Percentiles rank a stretch among this genome's conserved stretches.
phyloP scores from a whole-genome alignment of 2,329 filamentous ascomycete species.

The Sclerotinia glacialis region DNA sequence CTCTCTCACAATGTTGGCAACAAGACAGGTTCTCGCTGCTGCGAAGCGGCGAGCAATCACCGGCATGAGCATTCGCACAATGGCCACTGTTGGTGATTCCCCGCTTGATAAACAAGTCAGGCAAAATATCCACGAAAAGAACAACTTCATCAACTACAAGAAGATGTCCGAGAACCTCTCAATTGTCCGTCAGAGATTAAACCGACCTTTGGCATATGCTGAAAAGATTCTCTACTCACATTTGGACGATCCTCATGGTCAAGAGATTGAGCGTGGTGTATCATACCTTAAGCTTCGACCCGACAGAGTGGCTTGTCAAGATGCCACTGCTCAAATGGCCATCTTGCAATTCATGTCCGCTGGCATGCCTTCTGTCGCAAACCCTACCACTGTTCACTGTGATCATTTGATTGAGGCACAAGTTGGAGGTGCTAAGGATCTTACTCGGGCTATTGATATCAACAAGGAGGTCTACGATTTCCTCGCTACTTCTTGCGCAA shows the following conservation, averaged over 20 bases:
- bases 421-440: conserved; percentile 88
- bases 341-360: conserved; percentile 99
- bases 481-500: conserved; percentile 86
- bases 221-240: conserved; percentile 99
- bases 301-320: conserved; percentile 97
- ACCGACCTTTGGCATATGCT: conserved; percentile 88
- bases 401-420: conserved; percentile 99
- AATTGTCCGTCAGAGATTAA: conserved; percentile 84
- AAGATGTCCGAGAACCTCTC: conserved; percentile 98
- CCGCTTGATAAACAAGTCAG: conserved; percentile 92
- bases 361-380: conserved; percentile 91
- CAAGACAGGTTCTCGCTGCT: conserved; percentile 66
- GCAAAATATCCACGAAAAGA: conserved; percentile 95
- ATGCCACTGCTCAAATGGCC: conserved; percentile 99
- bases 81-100: conserved; percentile 84
- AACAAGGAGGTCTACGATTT: conserved; percentile 99
- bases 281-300: conserved; percentile 97
- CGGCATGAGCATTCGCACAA: conserved; percentile 63
- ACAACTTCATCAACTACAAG: conserved; percentile 98
- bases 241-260: conserved; percentile 91
- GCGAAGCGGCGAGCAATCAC: conserved; percentile 60
- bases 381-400: conserved; percentile 94
- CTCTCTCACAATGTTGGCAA: conserved; percentile 61
- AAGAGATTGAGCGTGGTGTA: conserved; percentile 92
- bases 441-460: conserved; percentile 83